Evolutionary conservation across 2,329 filamentous ascomycete genomes (phyloP).

Genomic region (Byssothecium circinans): DNA sequence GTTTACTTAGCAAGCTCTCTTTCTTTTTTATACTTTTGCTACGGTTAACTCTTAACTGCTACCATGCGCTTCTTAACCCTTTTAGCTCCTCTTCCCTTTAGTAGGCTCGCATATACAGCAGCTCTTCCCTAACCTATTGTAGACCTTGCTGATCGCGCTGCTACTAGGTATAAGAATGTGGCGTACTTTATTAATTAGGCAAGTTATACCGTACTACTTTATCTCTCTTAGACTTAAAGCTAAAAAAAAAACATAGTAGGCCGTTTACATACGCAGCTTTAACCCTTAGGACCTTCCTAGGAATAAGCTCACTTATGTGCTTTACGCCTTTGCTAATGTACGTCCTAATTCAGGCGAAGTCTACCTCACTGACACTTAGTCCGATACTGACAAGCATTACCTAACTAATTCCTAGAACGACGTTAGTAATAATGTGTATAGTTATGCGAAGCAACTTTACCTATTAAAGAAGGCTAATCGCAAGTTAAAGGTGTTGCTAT

Average conservation of each 20-base stretch:
- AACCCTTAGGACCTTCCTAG: conserved; percentile 39
- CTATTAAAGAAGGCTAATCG: conserved; percentile 41
- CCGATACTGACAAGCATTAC: conserved; percentile 44
- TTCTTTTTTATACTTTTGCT: conserved; percentile 3
- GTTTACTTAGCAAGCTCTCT: conserved; percentile 8
- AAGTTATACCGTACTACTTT: conserved; percentile 6
- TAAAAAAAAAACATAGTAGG: conserved; percentile 23
- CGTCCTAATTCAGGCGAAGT: conserved; percentile 41
- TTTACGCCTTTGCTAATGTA: conserved; percentile 45
- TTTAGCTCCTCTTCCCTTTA: conserved; percentile 22
- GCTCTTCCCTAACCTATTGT: conserved; percentile 22
- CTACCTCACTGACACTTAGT: conserved; percentile 41
- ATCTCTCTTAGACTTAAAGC: neutral
- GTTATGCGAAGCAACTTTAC: conserved; percentile 42
- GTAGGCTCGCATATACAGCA: conserved; percentile 19
- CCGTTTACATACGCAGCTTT: conserved; percentile 43
- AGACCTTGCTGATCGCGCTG: conserved; percentile 11
- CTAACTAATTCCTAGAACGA: conserved; percentile 44
- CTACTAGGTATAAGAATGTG: conserved; percentile 38
- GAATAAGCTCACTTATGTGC: conserved; percentile 39
- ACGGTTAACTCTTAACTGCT: conserved; percentile 2
- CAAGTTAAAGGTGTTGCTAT: conserved; percentile 43
- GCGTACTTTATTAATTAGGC: conserved; percentile 46
- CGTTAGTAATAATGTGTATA: conserved; percentile 42
- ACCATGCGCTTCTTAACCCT: conserved; percentile 25